Evolutionary conservation across 148 eudicot species (phyloP).

Genomic region (Camellia sinensis): DNA sequence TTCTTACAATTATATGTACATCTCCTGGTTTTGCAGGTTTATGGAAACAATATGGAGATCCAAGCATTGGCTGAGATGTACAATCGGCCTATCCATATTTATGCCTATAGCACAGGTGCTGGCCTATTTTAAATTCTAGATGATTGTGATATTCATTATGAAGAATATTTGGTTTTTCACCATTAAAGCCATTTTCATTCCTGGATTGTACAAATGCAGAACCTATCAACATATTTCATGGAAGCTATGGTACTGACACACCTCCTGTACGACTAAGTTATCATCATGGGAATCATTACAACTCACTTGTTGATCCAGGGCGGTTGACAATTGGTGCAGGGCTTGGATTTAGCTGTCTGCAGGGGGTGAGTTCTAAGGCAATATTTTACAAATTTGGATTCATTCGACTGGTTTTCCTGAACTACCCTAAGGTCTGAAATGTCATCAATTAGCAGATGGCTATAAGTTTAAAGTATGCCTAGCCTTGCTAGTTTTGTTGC

Average conservation of each 20-base stretch:
- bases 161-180: not conserved
- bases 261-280: slow-evolving; percentile 88
- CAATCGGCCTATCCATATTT: slow-evolving; percentile 91
- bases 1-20: not conserved
- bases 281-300: slow-evolving; percentile 94
- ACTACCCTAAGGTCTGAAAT: not conserved
- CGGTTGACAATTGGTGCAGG: slow-evolving; percentile 85
- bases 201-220: slow-evolving; percentile 35
- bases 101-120: slow-evolving; percentile 84
- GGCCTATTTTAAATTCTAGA: not conserved
- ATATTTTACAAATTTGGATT: not conserved
- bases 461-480: no score
- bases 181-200: not conserved
- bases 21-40: slow-evolving; percentile 51
- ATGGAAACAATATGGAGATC: slow-evolving; percentile 91
- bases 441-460: not conserved
- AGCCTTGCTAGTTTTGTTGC: no score
- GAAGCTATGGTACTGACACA: slow-evolving; percentile 70
- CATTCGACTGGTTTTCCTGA: not conserved
- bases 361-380: slow-evolving; percentile 58
- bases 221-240: slow-evolving; percentile 91
- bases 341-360: slow-evolving; percentile 83
- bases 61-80: slow-evolving; percentile 94
- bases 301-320: slow-evolving; percentile 96
- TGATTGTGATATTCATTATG: not conserved